phyloP scores from a whole-genome alignment of 2,329 filamentous ascomycete species.

The Talaromyces sp. region DNA sequence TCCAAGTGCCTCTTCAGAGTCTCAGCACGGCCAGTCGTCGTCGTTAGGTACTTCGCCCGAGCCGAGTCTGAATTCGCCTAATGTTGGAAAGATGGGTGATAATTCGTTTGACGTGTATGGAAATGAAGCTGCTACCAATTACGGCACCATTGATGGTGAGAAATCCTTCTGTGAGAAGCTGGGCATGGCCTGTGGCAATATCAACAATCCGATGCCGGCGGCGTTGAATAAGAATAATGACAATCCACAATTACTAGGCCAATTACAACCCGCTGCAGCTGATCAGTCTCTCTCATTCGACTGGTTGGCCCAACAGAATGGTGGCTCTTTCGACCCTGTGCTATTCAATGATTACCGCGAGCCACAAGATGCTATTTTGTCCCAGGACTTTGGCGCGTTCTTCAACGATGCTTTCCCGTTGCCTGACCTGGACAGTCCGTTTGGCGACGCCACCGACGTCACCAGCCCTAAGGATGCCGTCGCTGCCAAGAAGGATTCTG shows the following conservation, averaged over 20 bases:
- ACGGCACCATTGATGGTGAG: slow-evolving; percentile 38
- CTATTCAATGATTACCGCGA: slow-evolving; percentile 92
- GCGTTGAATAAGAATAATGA: slow-evolving; percentile 31
- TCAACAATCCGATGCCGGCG: slow-evolving; percentile 43
- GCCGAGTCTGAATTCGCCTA: slow-evolving; percentile 42
- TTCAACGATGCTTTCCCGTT: slow-evolving; percentile 74
- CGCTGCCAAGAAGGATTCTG: slow-evolving; percentile 63
- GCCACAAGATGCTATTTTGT: slow-evolving; percentile 74
- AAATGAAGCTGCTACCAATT: slow-evolving; percentile 28
- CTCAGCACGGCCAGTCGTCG: slow-evolving; percentile 44
- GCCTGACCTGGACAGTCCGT: slow-evolving; percentile 74
- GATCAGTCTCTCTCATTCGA: slow-evolving; percentile 44
- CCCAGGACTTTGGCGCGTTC: slow-evolving; percentile 68
- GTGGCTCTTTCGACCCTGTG: slow-evolving; percentile 83
- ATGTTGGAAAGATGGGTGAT: slow-evolving; percentile 36
- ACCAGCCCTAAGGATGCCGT: slow-evolving; percentile 25
- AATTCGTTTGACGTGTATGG: slow-evolving; percentile 21
- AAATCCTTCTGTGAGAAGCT: slow-evolving; percentile 44
- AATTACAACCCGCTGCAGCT: slow-evolving; percentile 19
- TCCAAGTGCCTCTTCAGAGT: slow-evolving; percentile 48
- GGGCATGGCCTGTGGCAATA: slow-evolving; percentile 45
- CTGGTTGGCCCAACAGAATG: slow-evolving; percentile 76
- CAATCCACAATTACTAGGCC: slow-evolving; percentile 27
- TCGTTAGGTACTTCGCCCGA: slow-evolving; percentile 51
- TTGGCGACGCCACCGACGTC: slow-evolving; percentile 56